Evolutionary conservation across 768 basidiomycete species (phyloP).

Genomic region (Russula olivacea): DNA sequence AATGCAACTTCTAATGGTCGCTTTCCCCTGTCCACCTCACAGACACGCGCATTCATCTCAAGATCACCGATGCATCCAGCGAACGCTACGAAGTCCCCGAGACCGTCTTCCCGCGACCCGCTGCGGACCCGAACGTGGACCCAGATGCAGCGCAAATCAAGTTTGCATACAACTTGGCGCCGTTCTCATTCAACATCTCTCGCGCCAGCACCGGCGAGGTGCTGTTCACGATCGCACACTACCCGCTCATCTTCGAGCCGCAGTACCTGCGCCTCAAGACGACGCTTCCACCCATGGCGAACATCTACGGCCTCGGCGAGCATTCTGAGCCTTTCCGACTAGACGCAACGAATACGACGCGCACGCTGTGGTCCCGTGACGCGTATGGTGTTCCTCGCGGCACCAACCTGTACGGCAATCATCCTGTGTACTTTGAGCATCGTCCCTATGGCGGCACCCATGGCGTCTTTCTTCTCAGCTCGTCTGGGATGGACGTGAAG

Average conservation of each 20-base stretch:
- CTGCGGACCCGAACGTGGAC: conserved; percentile 29
- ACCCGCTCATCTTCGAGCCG: conserved; percentile 66
- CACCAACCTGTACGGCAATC: conserved; percentile 66
- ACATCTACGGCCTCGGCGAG: conserved; percentile 77
- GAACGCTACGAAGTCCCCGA: conserved; percentile 61
- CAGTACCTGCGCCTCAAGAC: conserved; percentile 75
- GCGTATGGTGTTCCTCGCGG: conserved; percentile 51
- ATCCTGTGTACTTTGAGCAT: conserved; percentile 70
- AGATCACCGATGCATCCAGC: conserved; percentile 48
- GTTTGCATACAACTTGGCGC: conserved; percentile 54
- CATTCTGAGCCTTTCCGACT: conserved; percentile 63
- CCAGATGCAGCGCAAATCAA: conserved; percentile 40
- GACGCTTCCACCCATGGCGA: conserved; percentile 49
- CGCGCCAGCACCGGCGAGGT: conserved; percentile 46
- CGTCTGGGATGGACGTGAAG: conserved; percentile 76
- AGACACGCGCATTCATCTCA: conserved; percentile 58
- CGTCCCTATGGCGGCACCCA: conserved; percentile 54
- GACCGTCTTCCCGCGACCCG: conserved; percentile 52
- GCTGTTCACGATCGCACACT: conserved; percentile 54
- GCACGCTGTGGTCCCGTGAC: conserved; percentile 63
- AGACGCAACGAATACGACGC: conserved; percentile 36
- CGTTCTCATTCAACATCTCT: conserved; percentile 56
- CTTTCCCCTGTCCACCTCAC: background rate
- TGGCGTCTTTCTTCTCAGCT: conserved; percentile 63
- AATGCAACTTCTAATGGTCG: background rate